Evolutionary conservation across 179 eudicot species (phyloP).

Genomic region (Beta lomatogona): DNA sequence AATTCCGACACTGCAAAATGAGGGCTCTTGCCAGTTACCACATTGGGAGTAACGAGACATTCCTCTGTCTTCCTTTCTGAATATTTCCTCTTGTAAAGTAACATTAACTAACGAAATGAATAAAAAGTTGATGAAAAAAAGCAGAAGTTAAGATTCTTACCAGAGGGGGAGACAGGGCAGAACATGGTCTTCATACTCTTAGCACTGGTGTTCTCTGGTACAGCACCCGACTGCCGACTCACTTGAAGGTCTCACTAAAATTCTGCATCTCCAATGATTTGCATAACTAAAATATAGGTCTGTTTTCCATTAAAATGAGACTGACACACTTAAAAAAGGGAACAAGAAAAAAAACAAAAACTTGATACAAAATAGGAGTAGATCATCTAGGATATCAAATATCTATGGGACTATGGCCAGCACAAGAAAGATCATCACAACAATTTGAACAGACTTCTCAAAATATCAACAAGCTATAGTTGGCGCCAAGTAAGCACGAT

Average conservation of each 20-base stretch:
- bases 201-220: not conserved
- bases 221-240: not conserved
- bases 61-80: not conserved
- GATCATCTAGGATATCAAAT: not conserved
- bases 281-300: not conserved
- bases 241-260: not conserved
- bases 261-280: not conserved
- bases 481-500: not conserved
- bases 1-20: not conserved
- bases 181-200: slow-evolving; percentile 1
- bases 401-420: not conserved
- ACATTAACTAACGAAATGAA: too few species aligned
- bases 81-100: too few species aligned
- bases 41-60: not conserved
- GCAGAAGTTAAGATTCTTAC: too few species aligned
- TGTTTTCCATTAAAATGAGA: not conserved
- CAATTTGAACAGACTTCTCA: not conserved
- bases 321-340: not conserved
- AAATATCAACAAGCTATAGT: not conserved
- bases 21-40: not conserved
- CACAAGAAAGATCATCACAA: not conserved
- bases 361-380: too few species aligned
- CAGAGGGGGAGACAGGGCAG: not conserved
- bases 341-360: too few species aligned
- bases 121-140: not conserved